A percentile compares a stretch with the other conserved stretches of the same genome.
These are phyloP conservation scores for Pestalotiopsis sp. DNA, from an alignment of 2,329 filamentous ascomycete genomes.

Conservation along the genomic window DNA sequence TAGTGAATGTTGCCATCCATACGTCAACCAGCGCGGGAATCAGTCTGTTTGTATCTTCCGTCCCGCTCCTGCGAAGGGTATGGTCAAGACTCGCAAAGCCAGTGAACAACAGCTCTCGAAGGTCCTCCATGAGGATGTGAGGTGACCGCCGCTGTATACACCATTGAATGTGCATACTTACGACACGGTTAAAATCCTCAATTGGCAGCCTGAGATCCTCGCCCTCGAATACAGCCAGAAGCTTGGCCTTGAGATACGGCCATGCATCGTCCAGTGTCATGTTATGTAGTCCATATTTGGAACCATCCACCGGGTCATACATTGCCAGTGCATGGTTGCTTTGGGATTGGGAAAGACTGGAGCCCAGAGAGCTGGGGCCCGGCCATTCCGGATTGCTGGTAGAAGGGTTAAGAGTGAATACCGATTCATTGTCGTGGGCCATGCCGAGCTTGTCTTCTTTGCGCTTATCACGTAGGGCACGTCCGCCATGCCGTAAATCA, in stretches of 20 bases:
- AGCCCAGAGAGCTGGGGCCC: slow-evolving; percentile 54
- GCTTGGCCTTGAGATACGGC: slow-evolving; percentile 76
- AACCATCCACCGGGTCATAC: slow-evolving; percentile 55
- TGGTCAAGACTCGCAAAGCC: slow-evolving; percentile 88
- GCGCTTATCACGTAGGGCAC: slow-evolving; percentile 79
- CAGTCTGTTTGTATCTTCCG: slow-evolving; percentile 75
- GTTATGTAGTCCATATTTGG: slow-evolving; percentile 67
- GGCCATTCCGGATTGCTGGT: slow-evolving; percentile 48
- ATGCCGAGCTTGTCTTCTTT: slow-evolving; percentile 64
- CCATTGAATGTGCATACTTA: slow-evolving; percentile 77
- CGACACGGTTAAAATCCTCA: slow-evolving; percentile 81
- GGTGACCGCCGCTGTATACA: slow-evolving; percentile 76
- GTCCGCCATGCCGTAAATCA: slow-evolving; percentile 76
- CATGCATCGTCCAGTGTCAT: slow-evolving; percentile 79
- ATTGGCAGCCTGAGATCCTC: slow-evolving; percentile 79
- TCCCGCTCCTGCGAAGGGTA: slow-evolving; percentile 69
- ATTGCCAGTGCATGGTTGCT: slow-evolving; percentile 48
- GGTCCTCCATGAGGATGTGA: slow-evolving; percentile 72
- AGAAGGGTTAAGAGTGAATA: slow-evolving; percentile 33
- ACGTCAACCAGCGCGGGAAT: slow-evolving; percentile 89
- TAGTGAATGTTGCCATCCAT: slow-evolving; percentile 92
- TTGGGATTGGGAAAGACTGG: slow-evolving; percentile 27
- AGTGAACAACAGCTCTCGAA: slow-evolving; percentile 74
- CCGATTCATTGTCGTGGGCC: slow-evolving; percentile 55
- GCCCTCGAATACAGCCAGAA: slow-evolving; percentile 79